Base-by-base conservation (phyloP, 345 rosid genomes). In the Eucalyptus globulus region DNA sequence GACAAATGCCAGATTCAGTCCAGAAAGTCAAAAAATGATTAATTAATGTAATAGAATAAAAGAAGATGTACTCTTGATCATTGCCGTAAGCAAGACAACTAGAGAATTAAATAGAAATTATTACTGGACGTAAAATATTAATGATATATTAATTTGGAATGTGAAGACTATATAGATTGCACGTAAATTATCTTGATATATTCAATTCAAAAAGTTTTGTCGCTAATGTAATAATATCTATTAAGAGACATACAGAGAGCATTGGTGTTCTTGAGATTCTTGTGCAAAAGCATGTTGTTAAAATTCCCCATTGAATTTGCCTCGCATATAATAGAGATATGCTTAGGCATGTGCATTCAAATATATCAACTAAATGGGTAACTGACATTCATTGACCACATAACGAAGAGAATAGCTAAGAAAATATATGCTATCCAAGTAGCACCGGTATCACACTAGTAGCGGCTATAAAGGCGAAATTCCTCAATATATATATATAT, bases 351-450 rank as follows among this genome's bases (percentile, higher is more conserved):
- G 31, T 1, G 31, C 69, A 60, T 27, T 60, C 8, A 11, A 27
- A 60, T 27, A 12, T 60, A 27, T 60, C 15, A 60, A 60, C n/a
- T 60, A 60, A 60, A 12, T 0, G 4, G 15, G 8, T 12, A 60
- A 60, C 2, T 60, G 31, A 5, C 15, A 0, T 0, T 12, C 69
- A 27, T 0, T 27, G 31, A 60, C 15, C 31, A 60, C 15, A 3
- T 60, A 2, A 60, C 31, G 2, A 58, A 26, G n/a, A 60, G 31
- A 60, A 60, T 3, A 60, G 31, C 67, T 56, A 27, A 60, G 31
- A 60, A 60, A 12, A 60, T 27, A 60, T 27, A 12, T 11, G 67
- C 8, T 60, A 27, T 1, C 4, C 31, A 60, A 60, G 67, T 6
- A 60, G 67, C 67, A 27, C 15, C 4, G 67, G 31, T 6, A 6